These are phyloP conservation scores for Parasarocladium wereldwijsianum DNA, from an alignment of 2,329 filamentous ascomycete species.

Conservation along the genomic window DNA sequence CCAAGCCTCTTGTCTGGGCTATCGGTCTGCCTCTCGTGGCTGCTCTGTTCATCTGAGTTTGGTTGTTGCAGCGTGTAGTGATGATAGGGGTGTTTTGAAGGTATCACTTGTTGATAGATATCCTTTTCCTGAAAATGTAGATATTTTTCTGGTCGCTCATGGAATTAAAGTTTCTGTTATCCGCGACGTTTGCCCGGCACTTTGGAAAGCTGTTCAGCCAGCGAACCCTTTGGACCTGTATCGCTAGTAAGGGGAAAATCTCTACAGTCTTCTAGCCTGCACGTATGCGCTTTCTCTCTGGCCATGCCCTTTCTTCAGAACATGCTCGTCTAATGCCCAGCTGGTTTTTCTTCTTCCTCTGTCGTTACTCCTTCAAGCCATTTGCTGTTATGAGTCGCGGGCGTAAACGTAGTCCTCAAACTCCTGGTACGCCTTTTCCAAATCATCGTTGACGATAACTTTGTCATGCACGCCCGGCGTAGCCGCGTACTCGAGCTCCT, in stretches of 20 bases:
- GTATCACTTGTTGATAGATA: conserved; percentile 1
- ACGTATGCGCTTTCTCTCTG: too few species aligned
- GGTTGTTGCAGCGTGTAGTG: background rate
- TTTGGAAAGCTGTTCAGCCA: too few species aligned
- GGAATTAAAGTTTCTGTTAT: background rate
- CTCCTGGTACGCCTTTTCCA: conserved; percentile 36
- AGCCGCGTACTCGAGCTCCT: conserved; percentile 60
- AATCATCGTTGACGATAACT: conserved; percentile 25
- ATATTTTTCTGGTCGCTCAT: background rate
- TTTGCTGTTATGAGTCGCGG: too few species aligned
- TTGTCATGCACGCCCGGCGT: conserved; percentile 38
- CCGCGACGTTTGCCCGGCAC: too few species aligned
- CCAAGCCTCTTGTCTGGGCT: conserved; percentile 17
- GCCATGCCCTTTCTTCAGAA: too few species aligned
- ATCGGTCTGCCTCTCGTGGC: conserved; percentile 17
- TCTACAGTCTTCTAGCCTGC: too few species aligned
- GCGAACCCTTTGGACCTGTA: too few species aligned
- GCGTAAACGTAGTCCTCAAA: conserved; percentile 36
- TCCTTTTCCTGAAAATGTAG: conserved; percentile 2
- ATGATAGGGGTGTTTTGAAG: background rate
- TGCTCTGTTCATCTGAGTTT: conserved; percentile 18
- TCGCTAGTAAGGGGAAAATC: too few species aligned
- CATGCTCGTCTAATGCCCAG: too few species aligned
- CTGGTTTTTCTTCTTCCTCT: too few species aligned
- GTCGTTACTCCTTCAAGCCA: too few species aligned